A percentile compares a stretch with the other conserved stretches of the same genome.
Conservation (phyloP, 1,284 basidiomycete genomes). For the Ceratorhiza oryzae-sativae region DNA sequence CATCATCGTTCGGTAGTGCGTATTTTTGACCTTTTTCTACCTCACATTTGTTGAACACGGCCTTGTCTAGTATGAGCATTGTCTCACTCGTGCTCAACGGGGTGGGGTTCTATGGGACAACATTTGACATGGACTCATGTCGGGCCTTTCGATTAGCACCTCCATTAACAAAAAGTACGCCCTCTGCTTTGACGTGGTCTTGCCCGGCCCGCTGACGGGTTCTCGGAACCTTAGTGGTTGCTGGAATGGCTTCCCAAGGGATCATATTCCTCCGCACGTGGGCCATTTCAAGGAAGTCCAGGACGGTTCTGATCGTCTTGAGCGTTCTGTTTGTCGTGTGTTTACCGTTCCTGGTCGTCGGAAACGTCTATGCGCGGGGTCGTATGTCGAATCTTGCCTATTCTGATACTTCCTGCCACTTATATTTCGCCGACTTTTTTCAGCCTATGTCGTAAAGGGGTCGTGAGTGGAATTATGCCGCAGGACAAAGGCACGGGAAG, state of each 20-base stretch:
- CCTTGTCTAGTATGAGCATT: slow-evolving; percentile 20
- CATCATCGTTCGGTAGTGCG: slow-evolving; percentile 33
- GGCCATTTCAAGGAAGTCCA: slow-evolving; percentile 34
- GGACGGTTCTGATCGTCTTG: slow-evolving; percentile 26
- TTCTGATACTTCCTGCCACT: background rate
- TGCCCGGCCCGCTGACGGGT: background rate
- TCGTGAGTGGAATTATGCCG: slow-evolving; percentile 15
- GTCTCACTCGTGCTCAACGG: slow-evolving; percentile 27
- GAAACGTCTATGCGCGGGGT: slow-evolving; percentile 17
- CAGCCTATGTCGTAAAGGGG: slow-evolving; percentile 6
- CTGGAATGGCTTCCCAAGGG: slow-evolving; percentile 33
- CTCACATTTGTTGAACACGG: background rate
- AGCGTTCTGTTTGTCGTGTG: slow-evolving; percentile 23
- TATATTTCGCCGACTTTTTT: slow-evolving; percentile 5
- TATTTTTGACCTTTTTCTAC: background rate
- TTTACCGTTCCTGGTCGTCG: slow-evolving; percentile 27
- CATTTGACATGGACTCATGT: slow-evolving; percentile 9
- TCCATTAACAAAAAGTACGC: slow-evolving; percentile 34
- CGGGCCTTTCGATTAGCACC: slow-evolving; percentile 21
- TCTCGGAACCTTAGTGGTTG: background rate
- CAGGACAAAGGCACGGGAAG: background rate
- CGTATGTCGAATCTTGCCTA: background rate
- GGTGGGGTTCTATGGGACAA: slow-evolving; percentile 24
- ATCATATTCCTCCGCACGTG: slow-evolving; percentile 38
- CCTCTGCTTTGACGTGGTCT: background rate